phyloP scores from a whole-genome alignment of 1,284 basidiomycete genomes.

The Tylopilus sp. region DNA sequence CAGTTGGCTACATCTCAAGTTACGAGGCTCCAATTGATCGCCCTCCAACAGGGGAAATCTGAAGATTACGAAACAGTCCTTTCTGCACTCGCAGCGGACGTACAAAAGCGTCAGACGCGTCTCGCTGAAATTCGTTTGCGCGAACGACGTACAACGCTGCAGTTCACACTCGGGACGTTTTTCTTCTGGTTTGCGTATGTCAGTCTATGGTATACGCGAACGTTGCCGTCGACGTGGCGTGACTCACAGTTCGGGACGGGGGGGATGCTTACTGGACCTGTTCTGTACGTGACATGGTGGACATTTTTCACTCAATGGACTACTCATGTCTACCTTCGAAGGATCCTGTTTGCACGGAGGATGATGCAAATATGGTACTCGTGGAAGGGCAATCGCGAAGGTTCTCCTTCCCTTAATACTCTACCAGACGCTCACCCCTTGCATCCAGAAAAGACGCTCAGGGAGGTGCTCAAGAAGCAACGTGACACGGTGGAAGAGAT shows the following conservation, averaged over 20 bases:
- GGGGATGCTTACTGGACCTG: conserved; percentile 68
- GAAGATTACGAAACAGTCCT: conserved; percentile 73
- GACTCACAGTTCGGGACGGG: conserved; percentile 42
- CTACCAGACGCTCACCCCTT: background rate
- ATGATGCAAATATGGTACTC: conserved; percentile 86
- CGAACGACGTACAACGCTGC: conserved; percentile 75
- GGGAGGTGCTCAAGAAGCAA: conserved; percentile 72
- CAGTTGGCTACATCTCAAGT: background rate
- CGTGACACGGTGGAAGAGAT: conserved; percentile 90
- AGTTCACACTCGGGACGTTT: conserved; percentile 80
- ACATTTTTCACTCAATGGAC: background rate
- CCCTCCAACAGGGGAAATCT: conserved; percentile 16
- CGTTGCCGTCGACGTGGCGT: conserved; percentile 46
- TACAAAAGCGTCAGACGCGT: conserved; percentile 69
- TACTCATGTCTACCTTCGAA: conserved; percentile 31
- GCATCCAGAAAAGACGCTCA: conserved; percentile 70
- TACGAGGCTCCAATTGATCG: background rate
- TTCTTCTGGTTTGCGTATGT: conserved; percentile 78
- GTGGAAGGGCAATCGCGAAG: conserved; percentile 80
- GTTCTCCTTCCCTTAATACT: conserved; percentile 37
- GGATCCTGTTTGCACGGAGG: conserved; percentile 77
- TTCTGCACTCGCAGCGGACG: conserved; percentile 57
- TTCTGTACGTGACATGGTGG: conserved; percentile 64
- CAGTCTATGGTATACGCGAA: conserved; percentile 73
- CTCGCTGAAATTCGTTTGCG: conserved; percentile 86